Percentiles rank a stretch among this genome's conserved stretches.
Evolutionary conservation across 495 filamentous ascomycete species (phyloP).

Genomic region (Penicillium longicatenatum): DNA sequence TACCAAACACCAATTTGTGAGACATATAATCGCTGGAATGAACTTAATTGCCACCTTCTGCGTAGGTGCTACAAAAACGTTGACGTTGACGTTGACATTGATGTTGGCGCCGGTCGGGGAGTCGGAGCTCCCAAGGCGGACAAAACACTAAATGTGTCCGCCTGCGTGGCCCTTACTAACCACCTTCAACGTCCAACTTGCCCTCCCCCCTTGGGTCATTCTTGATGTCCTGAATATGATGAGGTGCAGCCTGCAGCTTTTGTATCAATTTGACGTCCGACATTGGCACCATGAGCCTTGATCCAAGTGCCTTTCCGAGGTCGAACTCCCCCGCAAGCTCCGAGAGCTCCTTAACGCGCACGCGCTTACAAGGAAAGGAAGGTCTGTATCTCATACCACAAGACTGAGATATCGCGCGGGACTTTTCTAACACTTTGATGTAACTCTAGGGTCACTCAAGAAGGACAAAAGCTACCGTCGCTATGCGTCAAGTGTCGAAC

Average conservation of each 20-base stretch:
- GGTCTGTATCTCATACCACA: conserved; percentile 32
- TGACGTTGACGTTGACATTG: background rate
- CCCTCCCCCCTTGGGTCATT: conserved; percentile 14
- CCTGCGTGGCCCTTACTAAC: conserved; percentile 34
- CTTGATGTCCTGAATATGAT: conserved; percentile 43
- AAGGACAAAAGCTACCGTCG: conserved; percentile 92
- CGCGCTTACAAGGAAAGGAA: conserved; percentile 55
- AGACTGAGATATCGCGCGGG: background rate
- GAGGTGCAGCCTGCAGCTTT: conserved; percentile 28
- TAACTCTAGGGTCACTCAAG: conserved; percentile 59
- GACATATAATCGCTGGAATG: background rate
- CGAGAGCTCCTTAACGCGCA: conserved; percentile 69
- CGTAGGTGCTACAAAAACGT: background rate
- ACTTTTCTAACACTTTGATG: conserved; percentile 8
- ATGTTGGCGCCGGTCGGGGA: conserved; percentile 25
- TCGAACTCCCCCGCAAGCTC: conserved; percentile 77
- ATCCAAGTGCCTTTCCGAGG: conserved; percentile 63
- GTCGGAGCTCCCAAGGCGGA: conserved; percentile 28
- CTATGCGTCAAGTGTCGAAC: conserved; percentile 86
- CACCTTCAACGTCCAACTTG: conserved; percentile 17
- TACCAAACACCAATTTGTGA: background rate
- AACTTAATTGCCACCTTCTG: background rate
- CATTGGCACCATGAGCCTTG: conserved; percentile 67
- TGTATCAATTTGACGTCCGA: conserved; percentile 28
- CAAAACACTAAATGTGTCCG: conserved; percentile 32